Evolutionary conservation across 2,329 filamentous ascomycete genomes (phyloP).

Genomic region (Helminthosporium solani): DNA sequence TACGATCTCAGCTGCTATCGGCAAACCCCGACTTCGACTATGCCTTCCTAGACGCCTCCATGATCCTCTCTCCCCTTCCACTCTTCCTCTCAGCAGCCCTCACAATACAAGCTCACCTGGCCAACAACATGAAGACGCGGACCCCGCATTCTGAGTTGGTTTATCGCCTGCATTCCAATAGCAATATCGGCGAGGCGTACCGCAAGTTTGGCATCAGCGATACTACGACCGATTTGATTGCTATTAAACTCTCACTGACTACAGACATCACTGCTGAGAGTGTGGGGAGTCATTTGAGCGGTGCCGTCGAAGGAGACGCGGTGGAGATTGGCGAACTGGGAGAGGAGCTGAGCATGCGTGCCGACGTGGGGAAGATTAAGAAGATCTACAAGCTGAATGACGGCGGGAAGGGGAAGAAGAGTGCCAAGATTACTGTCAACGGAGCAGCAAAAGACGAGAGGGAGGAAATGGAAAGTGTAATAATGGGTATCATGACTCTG

Average conservation of each 20-base stretch:
- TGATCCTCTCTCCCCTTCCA: slow-evolving; percentile 71
- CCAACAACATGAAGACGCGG: slow-evolving; percentile 63
- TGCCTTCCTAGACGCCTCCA: slow-evolving; percentile 83
- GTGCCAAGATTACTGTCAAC: slow-evolving; percentile 17
- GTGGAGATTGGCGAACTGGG: slow-evolving; percentile 23
- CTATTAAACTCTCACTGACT: slow-evolving; percentile 68
- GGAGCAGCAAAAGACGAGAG: slow-evolving; percentile 44
- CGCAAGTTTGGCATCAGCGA: slow-evolving; percentile 80
- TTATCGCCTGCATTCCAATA: slow-evolving; percentile 74
- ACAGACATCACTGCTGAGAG: slow-evolving; percentile 20
- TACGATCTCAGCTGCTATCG: slow-evolving; percentile 80
- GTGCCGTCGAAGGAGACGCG: slow-evolving; percentile 26
- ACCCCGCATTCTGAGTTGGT: slow-evolving; percentile 92
- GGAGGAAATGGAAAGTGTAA: slow-evolving; percentile 65
- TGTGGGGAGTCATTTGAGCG: slow-evolving; percentile 29
- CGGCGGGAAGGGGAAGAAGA: slow-evolving; percentile 35
- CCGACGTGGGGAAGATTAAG: slow-evolving; percentile 61
- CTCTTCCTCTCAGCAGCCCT: slow-evolving; percentile 74
- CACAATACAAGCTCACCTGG: slow-evolving; percentile 66
- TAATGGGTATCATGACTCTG: slow-evolving; percentile 77
- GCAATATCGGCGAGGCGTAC: slow-evolving; percentile 92
- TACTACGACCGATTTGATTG: slow-evolving; percentile 69
- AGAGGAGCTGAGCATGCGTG: slow-evolving; percentile 53
- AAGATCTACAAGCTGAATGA: slow-evolving; percentile 84
- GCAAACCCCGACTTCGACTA: slow-evolving; percentile 88